phyloP scores from a whole-genome alignment of 208 protist species.

The Crithidia brevicula region DNA sequence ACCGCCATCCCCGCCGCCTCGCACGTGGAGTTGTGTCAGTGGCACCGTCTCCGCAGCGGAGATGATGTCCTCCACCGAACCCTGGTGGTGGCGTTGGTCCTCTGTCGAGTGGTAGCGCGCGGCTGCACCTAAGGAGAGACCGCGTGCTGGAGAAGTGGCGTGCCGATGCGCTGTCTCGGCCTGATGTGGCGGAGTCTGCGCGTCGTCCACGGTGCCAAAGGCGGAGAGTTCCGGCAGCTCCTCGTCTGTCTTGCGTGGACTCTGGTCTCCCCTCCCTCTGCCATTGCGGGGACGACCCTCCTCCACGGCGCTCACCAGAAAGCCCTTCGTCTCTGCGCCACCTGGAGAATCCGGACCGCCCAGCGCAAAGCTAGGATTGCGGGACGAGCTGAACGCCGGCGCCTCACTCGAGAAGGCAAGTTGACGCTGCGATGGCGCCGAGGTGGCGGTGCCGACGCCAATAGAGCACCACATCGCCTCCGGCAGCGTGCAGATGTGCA shows the following conservation, averaged over 20 bases:
- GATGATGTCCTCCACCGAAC: not conserved
- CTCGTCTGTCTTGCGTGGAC: not conserved
- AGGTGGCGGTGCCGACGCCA: conserved; percentile 7
- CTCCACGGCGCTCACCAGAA: not conserved
- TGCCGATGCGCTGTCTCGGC: conserved; percentile 7
- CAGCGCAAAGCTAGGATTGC: conserved; percentile 9
- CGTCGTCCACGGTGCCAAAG: conserved; percentile 8
- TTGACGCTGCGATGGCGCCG: conserved; percentile 22
- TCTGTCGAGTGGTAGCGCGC: not conserved
- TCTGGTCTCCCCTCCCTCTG: not conserved
- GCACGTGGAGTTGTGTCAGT: not conserved
- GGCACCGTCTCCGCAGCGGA: not conserved
- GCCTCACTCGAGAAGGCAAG: conserved; percentile 23
- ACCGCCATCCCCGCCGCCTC: not conserved
- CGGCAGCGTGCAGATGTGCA: conserved; percentile 28
- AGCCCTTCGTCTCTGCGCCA: not conserved
- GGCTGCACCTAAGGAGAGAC: not conserved
- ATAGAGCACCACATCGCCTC: conserved; percentile 27
- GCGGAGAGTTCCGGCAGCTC: conserved; percentile 14
- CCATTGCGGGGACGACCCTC: not conserved
- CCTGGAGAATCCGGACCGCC: not conserved
- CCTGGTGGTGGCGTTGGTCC: not conserved
- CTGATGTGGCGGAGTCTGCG: conserved; percentile 5
- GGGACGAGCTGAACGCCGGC: conserved; percentile 15
- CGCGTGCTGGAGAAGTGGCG: not conserved